phyloP scores from a whole-genome alignment of 2,329 filamentous ascomycete genomes.

The Drechslera avenae region DNA sequence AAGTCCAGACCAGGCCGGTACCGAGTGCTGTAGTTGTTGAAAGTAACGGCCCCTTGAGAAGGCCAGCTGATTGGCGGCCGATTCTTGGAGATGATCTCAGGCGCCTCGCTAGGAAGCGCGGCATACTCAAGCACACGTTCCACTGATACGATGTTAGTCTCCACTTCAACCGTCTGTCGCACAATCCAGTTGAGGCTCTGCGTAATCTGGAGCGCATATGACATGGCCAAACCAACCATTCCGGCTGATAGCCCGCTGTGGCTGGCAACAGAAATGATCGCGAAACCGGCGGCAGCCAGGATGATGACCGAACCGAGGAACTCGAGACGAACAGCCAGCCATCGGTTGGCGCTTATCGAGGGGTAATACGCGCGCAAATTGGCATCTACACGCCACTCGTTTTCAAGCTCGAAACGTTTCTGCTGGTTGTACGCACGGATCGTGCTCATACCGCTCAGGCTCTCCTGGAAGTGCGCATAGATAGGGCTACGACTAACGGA shows the following conservation, averaged over 20 bases:
- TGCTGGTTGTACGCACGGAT: slow-evolving; percentile 95
- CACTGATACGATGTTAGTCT: slow-evolving; percentile 99
- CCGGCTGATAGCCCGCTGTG: slow-evolving; percentile 70
- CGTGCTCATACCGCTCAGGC: slow-evolving; percentile 88
- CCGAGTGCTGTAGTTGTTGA: slow-evolving; percentile 91
- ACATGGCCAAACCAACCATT: slow-evolving; percentile 91
- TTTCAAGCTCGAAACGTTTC: slow-evolving; percentile 84
- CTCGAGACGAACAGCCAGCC: slow-evolving; percentile 92
- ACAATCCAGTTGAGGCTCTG: slow-evolving; percentile 99
- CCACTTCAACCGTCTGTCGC: slow-evolving; percentile 97
- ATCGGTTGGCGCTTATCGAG: slow-evolving; percentile 86
- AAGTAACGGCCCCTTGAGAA: slow-evolving; percentile 81
- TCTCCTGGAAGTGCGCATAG: slow-evolving; percentile 98
- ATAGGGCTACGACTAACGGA: slow-evolving; percentile 95
- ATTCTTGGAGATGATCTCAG: slow-evolving; percentile 87
- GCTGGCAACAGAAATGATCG: slow-evolving; percentile 77
- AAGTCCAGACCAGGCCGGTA: slow-evolving; percentile 90
- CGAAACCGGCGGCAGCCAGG: slow-evolving; percentile 78
- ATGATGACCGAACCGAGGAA: slow-evolving; percentile 96
- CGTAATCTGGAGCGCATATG: slow-evolving; percentile 95
- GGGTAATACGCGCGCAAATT: slow-evolving; percentile 95
- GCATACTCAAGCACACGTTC: slow-evolving; percentile 98
- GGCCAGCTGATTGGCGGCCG: slow-evolving; percentile 92
- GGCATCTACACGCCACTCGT: slow-evolving; percentile 95
- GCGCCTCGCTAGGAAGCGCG: slow-evolving; percentile 86